Evolutionary conservation across 2,329 filamentous ascomycete genomes (phyloP), one percentile per base, ranked within the genome.

Genomic region (Pseudogymnoascus sp.): DNA sequence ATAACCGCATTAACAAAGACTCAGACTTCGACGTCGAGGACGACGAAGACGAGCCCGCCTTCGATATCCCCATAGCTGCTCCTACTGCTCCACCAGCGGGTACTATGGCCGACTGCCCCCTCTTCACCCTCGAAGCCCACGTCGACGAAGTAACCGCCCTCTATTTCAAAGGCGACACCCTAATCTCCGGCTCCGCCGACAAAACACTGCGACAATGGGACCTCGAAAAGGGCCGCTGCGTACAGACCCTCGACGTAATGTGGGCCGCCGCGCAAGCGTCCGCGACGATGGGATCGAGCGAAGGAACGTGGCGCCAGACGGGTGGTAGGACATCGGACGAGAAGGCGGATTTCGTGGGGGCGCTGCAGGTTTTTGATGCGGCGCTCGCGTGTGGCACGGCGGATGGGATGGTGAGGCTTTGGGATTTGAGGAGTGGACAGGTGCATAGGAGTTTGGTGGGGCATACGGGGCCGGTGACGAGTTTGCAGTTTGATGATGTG

Each of bases 131-230:
- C 25, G 87, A 91, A 74, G 89, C 93, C 0, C 94, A 99, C 71
- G 87, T 99, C 25, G 93, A 91, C 67, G 93, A 97, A 77, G 88
- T 99, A 67, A 97, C 94, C 11, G 93, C 94, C 6, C 81, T 99
- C 23, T 88, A 97, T 76, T 96, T 99, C 77, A 84, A 87, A 65
- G 90, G 90, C 63, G 88, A 96, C 68, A 92, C 91, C 0, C 82
- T 99, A 14, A 92, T 99, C 33, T 99, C 94, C 1, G 94, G 94
- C 11, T 97, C 93, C 6, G 89, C 94, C 0, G 94, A 99, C 78
- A 99, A 99, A 81, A 99, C 94, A 1, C 80, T 99, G 63, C 87
- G 94, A 50, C 94, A 99, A 75, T 99, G 94, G 94, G 94, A 99
- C 78, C 82, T 99, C 60, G 90, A 93, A 70, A 97, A 92, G 74